Base-by-base conservation (phyloP, 345 rosid genomes). In the Boechera divaricarpa region DNA sequence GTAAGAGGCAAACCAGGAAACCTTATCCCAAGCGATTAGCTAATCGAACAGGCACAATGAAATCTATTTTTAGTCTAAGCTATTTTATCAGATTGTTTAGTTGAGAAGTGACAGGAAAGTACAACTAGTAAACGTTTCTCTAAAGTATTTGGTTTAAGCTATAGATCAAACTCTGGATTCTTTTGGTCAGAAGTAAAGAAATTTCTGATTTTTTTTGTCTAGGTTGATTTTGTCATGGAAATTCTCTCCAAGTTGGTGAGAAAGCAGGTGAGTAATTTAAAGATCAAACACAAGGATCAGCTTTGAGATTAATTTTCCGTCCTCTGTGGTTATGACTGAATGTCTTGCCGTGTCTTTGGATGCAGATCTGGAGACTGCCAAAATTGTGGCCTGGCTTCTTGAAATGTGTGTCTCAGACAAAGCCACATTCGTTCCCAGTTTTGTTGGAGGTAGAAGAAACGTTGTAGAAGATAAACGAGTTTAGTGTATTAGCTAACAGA, bases 151-250 rank as follows among this genome's bases (percentile, higher is more conserved):
- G 60, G 41, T 62, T 61, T 36, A 51, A 26, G 32, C 49, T 41
- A 29, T 35, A 16, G 68, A 10, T 72, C 68, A 26, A 69, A 36
- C 44, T 63, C 63, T 21, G 24, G 24, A 21, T 21, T 60, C 16
- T 13, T 76, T 67, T 68, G 26, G 62, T 60, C 55, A 3, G 68
- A 31, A 10, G 26, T 60, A 52, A 55, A 63, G 2, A 18, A 55
- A n/a, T 32, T 33, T 72, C 26, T 24, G 3, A 15, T 51, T 69
- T 51, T 71, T 57, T 71, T 57, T 53, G 29, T 72, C 75, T 83
- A 94, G 97, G 97, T 94, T 79, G 96, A 92, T 83, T 94, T 94
- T 82, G 96, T 92, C 48, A 94, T 94, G 98, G 97, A 89, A 82
- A 84, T 95, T 70, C 89, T 92, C 59, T 90, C 97, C 74, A 95